These are phyloP conservation scores for Cyclanthera cordifolia DNA, from an alignment of 306 rosid species.

Conservation along the genomic window DNA sequence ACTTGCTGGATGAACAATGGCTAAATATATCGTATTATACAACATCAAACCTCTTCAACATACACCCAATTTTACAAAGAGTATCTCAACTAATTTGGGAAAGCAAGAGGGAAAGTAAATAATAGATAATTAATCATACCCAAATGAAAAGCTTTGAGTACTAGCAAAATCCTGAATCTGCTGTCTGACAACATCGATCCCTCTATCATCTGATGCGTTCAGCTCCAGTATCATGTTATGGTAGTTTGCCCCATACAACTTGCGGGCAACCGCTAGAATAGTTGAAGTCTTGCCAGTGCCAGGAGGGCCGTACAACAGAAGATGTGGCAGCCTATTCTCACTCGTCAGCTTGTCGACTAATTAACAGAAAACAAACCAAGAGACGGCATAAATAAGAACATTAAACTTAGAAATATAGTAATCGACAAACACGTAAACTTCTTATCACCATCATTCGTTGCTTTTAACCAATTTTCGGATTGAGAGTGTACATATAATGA, in stretches of 20 bases:
- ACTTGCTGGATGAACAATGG: neutral
- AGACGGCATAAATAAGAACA: neutral
- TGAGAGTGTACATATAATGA: neutral
- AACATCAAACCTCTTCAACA: neutral
- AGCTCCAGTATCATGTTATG: constrained; percentile 80
- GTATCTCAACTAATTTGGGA: neutral
- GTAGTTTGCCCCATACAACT: constrained; percentile 65
- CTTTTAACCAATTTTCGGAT: neutral
- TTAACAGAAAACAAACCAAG: neutral
- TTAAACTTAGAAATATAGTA: neutral
- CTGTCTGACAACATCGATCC: constrained; percentile 85
- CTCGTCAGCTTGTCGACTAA: constrained; percentile 80
- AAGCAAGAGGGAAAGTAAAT: neutral
- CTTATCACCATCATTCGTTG: neutral
- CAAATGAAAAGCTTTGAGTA: constrained; percentile 82
- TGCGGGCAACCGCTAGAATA: constrained; percentile 81
- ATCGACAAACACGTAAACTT: neutral
- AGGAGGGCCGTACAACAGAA: constrained; percentile 85
- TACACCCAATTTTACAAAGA: neutral
- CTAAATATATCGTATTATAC: neutral
- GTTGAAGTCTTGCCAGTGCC: constrained; percentile 97
- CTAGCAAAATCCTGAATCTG: constrained; percentile 95
- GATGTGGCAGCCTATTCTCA: constrained; percentile 88
- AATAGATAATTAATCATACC: constrained; percentile 31
- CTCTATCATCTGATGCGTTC: constrained; percentile 92